A percentile compares a stretch with the other conserved stretches of the same genome.
These are phyloP conservation scores for Naganishia randhawae DNA, from an alignment of 768 basidiomycete species.

Conservation along the genomic window DNA sequence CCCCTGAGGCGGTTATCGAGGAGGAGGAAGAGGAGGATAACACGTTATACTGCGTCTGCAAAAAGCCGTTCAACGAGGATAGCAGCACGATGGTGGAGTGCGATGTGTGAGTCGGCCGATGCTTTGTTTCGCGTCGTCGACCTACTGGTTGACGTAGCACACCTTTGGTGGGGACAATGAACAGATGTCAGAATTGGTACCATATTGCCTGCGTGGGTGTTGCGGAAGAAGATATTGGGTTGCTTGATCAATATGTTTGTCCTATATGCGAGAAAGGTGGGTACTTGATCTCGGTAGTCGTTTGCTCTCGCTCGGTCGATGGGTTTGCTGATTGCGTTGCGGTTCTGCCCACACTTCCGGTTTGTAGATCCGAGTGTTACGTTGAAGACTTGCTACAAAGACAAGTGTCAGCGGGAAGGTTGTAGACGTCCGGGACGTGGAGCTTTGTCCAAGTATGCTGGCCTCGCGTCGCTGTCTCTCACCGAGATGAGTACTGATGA, in stretches of 20 bases:
- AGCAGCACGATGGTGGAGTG: constrained; percentile 44
- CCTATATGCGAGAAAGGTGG: constrained; percentile 41
- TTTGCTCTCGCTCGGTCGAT: background rate
- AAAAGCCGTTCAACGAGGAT: constrained; percentile 40
- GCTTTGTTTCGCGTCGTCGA: background rate
- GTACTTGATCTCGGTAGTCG: constrained; percentile 20
- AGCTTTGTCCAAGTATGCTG: constrained; percentile 21
- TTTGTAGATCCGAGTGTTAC: background rate
- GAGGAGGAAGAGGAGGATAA: constrained; percentile 23
- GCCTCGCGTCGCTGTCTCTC: background rate
- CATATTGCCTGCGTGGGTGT: constrained; percentile 42
- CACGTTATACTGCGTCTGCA: constrained; percentile 43
- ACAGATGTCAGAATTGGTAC: constrained; percentile 47
- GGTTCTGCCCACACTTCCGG: background rate
- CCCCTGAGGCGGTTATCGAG: constrained; percentile 9
- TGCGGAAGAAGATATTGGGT: constrained; percentile 36
- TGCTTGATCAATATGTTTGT: constrained; percentile 44
- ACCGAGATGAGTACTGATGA: background rate
- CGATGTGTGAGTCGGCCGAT: constrained; percentile 34
- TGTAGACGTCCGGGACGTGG: constrained; percentile 13
- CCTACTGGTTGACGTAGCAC: background rate
- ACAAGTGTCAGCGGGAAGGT: constrained; percentile 20
- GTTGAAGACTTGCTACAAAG: constrained; percentile 19
- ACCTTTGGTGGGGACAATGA: background rate
- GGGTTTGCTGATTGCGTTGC: background rate